Conservation (phyloP, 2,329 filamentous ascomycete species). For the Rasamsonia emersonii region DNA sequence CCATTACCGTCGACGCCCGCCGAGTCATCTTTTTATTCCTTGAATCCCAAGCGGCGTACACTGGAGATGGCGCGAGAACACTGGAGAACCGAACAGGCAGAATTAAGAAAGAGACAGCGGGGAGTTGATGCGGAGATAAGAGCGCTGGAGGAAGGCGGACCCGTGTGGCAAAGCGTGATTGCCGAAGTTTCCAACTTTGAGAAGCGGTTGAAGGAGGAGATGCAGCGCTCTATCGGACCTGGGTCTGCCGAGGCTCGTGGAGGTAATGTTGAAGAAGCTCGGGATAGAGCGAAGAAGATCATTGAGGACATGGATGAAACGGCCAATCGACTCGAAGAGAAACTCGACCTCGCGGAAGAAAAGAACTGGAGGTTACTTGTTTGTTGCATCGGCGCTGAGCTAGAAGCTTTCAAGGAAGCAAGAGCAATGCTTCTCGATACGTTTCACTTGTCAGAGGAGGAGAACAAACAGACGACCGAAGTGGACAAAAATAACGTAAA, state of each 20-base stretch:
- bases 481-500: constrained; percentile 1
- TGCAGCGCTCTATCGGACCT: constrained; percentile 23
- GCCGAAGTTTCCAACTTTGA: constrained; percentile 45
- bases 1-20: constrained; percentile 23
- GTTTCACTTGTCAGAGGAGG: constrained; percentile 20
- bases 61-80: constrained; percentile 52
- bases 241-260: constrained; percentile 12
- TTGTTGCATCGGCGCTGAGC: constrained; percentile 54
- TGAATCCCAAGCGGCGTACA: constrained; percentile 50
- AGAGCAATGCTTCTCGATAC: constrained; percentile 25
- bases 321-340: constrained; percentile 39
- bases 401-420: constrained; percentile 45
- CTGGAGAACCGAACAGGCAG: constrained; percentile 43
- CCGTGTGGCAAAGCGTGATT: constrained; percentile 50
- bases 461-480: constrained; percentile 6
- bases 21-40: constrained; percentile 38
- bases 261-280: constrained; percentile 14
- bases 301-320: constrained; percentile 40
- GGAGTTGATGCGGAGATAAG: constrained; percentile 45
- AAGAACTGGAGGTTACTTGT: constrained; percentile 54
- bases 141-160: constrained; percentile 51
- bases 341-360: constrained; percentile 43
- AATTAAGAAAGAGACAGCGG: constrained; percentile 35
- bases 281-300: constrained; percentile 22
- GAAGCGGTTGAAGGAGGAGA: constrained; percentile 22